Evolutionary conservation across 768 basidiomycete species (phyloP).

Genomic region (Ephemerocybe angulata): DNA sequence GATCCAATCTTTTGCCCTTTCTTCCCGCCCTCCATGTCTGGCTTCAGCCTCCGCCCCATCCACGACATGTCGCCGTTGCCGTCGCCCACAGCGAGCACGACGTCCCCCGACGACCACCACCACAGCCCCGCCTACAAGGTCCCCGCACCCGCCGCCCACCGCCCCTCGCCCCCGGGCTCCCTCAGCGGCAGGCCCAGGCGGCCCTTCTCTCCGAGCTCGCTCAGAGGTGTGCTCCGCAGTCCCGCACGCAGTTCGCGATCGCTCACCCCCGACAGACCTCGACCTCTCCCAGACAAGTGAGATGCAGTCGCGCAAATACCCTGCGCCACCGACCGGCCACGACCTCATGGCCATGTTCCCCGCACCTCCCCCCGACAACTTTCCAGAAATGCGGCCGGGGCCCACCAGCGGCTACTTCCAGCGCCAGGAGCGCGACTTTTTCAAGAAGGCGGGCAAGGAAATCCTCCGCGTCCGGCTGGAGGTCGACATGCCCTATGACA

Average conservation of each 20-base stretch:
- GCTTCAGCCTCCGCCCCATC: constrained; percentile 59
- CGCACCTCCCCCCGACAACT: constrained; percentile 57
- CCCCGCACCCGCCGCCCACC: constrained; percentile 19
- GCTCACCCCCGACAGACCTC: constrained; percentile 44
- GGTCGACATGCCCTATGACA: constrained; percentile 49
- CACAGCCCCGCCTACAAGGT: constrained; percentile 33
- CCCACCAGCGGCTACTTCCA: constrained; percentile 73
- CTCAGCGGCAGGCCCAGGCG: constrained; percentile 40
- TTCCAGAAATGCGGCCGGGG: constrained; percentile 53
- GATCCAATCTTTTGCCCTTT: constrained; percentile 11
- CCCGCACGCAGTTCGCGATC: constrained; percentile 1
- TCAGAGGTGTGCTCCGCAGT: constrained; percentile 48
- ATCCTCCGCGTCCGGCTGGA: constrained; percentile 74
- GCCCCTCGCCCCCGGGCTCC: constrained; percentile 29
- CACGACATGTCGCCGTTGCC: constrained; percentile 39
- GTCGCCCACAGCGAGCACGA: constrained; percentile 48
- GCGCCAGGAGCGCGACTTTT: constrained; percentile 75
- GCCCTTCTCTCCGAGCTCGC: constrained; percentile 59
- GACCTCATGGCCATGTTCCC: constrained; percentile 86
- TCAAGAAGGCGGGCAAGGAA: constrained; percentile 73
- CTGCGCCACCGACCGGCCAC: constrained; percentile 75
- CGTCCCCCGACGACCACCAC: constrained; percentile 40
- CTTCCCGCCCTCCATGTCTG: constrained; percentile 24
- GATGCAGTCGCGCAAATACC: constrained; percentile 54
- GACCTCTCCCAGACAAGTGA: constrained; percentile 56